phyloP scores from a whole-genome alignment of 2,329 filamentous ascomycete species.

The Arachnopeziza araneosa region DNA sequence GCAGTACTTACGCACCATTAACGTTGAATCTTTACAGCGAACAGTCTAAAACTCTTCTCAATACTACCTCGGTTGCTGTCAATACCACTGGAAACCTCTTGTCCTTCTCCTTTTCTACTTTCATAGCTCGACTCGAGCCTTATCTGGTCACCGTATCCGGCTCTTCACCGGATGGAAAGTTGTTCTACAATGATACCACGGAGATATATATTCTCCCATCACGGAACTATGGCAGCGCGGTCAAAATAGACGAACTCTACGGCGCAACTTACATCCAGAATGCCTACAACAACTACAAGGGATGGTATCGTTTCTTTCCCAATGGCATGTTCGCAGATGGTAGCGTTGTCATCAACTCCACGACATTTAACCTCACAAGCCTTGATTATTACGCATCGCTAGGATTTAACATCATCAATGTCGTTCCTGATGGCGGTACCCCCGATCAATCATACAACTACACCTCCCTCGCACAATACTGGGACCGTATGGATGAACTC shows the following conservation, averaged over 20 bases:
- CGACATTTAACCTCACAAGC: conserved; percentile 30
- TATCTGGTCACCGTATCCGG: conserved; percentile 35
- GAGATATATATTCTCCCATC: conserved; percentile 39
- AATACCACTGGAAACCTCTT: conserved; percentile 35
- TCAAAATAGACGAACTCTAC: conserved; percentile 42
- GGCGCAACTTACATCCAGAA: conserved; percentile 40
- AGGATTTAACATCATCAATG: conserved; percentile 42
- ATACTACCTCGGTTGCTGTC: conserved; percentile 29
- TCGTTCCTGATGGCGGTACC: conserved; percentile 34
- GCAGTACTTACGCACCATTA: conserved; percentile 14
- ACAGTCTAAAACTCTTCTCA: conserved; percentile 22
- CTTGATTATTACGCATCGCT: conserved; percentile 35
- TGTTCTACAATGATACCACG: conserved; percentile 33
- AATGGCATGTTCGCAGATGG: conserved; percentile 39
- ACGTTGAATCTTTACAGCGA: conserved; percentile 28
- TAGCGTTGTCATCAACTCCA: conserved; percentile 19
- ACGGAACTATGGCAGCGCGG: conserved; percentile 38
- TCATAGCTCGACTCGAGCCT: conserved; percentile 30
- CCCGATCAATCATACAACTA: conserved; percentile 35
- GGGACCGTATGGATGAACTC: conserved; percentile 38
- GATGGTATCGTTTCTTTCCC: conserved; percentile 37
- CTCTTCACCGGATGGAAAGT: conserved; percentile 26
- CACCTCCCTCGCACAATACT: conserved; percentile 33
- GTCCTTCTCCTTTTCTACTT: conserved; percentile 30
- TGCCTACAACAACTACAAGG: conserved; percentile 22